Evolutionary conservation across 179 eudicot genomes (phyloP).

Genomic region (Silene noctiflora): DNA sequence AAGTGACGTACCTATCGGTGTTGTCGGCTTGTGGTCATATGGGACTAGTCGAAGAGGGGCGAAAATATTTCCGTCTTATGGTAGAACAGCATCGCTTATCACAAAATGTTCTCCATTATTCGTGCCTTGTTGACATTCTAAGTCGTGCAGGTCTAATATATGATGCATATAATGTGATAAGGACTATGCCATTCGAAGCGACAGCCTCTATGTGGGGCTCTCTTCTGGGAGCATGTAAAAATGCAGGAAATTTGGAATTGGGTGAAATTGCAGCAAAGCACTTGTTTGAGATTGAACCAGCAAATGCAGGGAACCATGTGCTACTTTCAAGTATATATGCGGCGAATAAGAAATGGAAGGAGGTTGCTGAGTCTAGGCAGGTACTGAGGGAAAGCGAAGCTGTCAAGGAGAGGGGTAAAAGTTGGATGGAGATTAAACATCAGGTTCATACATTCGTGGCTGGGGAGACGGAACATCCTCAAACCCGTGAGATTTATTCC

Average conservation of each 20-base stretch:
- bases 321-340: slow-evolving; percentile 74
- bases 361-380: slow-evolving; percentile 50
- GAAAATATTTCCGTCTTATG: slow-evolving; percentile 51
- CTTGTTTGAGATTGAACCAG: slow-evolving; percentile 70
- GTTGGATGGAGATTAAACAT: slow-evolving; percentile 62
- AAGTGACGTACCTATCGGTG: slow-evolving; percentile 61
- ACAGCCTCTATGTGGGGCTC: slow-evolving; percentile 86
- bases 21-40: slow-evolving; percentile 68
- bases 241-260: slow-evolving; percentile 45
- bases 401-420: slow-evolving; percentile 59
- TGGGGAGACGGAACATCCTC: slow-evolving; percentile 59
- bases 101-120: slow-evolving; percentile 52
- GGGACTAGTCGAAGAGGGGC: slow-evolving; percentile 64
- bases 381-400: slow-evolving; percentile 55
- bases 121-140: slow-evolving; percentile 76
- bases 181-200: slow-evolving; percentile 67
- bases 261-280: slow-evolving; percentile 69
- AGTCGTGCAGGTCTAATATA: slow-evolving; percentile 58
- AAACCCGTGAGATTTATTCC: slow-evolving; percentile 43
- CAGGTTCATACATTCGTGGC: slow-evolving; percentile 63
- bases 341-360: slow-evolving; percentile 58
- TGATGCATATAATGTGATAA: slow-evolving; percentile 58
- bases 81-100: slow-evolving; percentile 39
- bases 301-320: slow-evolving; percentile 68
- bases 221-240: slow-evolving; percentile 61